Percentiles rank a stretch among this genome's conserved stretches.
Evolutionary conservation across 257 asterid genomes (phyloP).

Genomic region (Misopates orontium): DNA sequence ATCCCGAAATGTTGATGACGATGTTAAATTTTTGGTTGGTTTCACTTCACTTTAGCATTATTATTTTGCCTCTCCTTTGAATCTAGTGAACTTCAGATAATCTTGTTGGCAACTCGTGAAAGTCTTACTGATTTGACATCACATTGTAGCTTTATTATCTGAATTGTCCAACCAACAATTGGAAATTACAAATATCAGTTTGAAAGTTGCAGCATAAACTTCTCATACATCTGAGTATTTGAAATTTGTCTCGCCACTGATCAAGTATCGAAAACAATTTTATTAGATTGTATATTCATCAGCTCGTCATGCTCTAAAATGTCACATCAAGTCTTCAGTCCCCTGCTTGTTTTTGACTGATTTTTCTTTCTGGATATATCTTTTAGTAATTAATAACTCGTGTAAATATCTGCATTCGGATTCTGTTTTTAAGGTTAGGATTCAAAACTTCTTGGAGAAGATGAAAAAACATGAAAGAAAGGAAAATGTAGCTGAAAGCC

Average conservation of each 20-base stretch:
- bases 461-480: constrained; percentile 42
- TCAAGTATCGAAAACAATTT: not conserved
- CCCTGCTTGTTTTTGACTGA: not conserved
- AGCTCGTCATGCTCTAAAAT: not conserved
- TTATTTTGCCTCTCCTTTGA: too few relatives aligned
- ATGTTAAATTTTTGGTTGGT: too few relatives aligned
- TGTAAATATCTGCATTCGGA: constrained; percentile 10
- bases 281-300: too few relatives aligned
- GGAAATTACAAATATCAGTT: too few relatives aligned
- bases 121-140: too few relatives aligned
- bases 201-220: too few relatives aligned
- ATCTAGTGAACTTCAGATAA: too few relatives aligned
- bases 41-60: too few relatives aligned
- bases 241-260: not conserved
- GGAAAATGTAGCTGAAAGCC: constrained; percentile 41
- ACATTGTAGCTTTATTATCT: too few relatives aligned
- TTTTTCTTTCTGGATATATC: not conserved
- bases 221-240: not conserved
- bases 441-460: constrained; percentile 83
- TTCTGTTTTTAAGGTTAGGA: constrained; percentile 58
- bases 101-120: too few relatives aligned
- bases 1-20: too few relatives aligned
- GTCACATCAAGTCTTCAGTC: not conserved
- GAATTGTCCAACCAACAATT: too few relatives aligned
- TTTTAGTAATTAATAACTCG: constrained; percentile 14